A percentile compares a stretch with the other conserved stretches of the same genome.
These are phyloP conservation scores for Penicillium rolfsii DNA, from an alignment of 2,329 filamentous ascomycete genomes.

Conservation along the genomic window DNA sequence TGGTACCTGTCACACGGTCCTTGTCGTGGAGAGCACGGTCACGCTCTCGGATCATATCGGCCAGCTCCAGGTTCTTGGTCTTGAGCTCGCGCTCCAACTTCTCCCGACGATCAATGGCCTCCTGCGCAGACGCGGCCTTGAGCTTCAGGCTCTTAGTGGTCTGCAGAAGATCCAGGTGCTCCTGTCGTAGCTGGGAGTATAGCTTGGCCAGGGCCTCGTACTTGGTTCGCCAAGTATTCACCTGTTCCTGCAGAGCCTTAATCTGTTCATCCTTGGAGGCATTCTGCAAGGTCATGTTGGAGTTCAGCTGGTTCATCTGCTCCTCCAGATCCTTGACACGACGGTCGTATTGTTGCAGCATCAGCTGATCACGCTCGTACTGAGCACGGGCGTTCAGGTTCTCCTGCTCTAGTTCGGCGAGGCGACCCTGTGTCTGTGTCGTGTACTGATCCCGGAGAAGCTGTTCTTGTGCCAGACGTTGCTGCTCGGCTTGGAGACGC, in stretches of 20 bases:
- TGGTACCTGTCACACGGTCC: conserved; percentile 80
- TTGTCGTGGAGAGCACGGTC: conserved; percentile 92
- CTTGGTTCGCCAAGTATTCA: conserved; percentile 96
- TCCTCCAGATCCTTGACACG: conserved; percentile 90
- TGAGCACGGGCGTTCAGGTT: conserved; percentile 92
- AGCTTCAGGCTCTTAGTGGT: conserved; percentile 96
- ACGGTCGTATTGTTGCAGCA: conserved; percentile 95
- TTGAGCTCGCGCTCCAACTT: conserved; percentile 97
- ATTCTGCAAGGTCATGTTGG: conserved; percentile 82
- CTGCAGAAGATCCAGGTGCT: conserved; percentile 91
- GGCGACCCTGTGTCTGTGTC: conserved; percentile 91
- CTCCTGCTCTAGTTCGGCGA: conserved; percentile 92
- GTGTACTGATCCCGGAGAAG: conserved; percentile 85
- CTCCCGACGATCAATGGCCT: conserved; percentile 92
- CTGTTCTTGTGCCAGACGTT: conserved; percentile 86
- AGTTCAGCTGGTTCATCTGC: conserved; percentile 80
- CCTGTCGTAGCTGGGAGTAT: conserved; percentile 92
- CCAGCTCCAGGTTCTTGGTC: conserved; percentile 98
- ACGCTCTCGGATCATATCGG: conserved; percentile 96
- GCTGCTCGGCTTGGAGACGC: conserved; percentile 81
- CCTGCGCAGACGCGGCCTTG: conserved; percentile 94
- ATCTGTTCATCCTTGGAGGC: conserved; percentile 94
- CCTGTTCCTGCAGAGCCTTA: conserved; percentile 87
- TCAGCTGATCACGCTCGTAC: conserved; percentile 94
- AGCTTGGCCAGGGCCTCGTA: conserved; percentile 96